Evolutionary conservation across 345 rosid genomes (phyloP).

Genomic region (Firmiana major): DNA sequence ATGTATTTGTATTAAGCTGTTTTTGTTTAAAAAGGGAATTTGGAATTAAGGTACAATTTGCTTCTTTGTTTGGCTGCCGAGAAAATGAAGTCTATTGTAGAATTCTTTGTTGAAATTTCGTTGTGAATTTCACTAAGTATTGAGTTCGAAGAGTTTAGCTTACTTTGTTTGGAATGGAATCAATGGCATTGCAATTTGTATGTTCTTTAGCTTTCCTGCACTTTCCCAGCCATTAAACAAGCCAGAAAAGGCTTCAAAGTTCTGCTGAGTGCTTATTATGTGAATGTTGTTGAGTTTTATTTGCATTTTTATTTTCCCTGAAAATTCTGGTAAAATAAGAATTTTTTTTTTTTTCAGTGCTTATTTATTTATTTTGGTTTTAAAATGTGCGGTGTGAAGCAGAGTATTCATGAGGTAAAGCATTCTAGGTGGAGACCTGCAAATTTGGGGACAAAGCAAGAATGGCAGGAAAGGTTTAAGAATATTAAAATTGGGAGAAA

Average conservation of each 20-base stretch:
- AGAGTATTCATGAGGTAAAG: constrained; percentile 58
- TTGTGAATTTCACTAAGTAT: background rate
- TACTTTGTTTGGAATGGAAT: background rate
- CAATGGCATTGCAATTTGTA: background rate
- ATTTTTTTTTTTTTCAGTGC: background rate
- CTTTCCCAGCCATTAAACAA: background rate
- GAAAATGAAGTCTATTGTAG: no score
- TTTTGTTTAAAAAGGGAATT: background rate
- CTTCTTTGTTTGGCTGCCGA: constrained; percentile 15
- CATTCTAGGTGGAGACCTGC: constrained; percentile 58
- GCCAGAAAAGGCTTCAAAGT: background rate
- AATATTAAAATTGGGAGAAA: constrained; percentile 64
- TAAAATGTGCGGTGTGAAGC: constrained; percentile 2
- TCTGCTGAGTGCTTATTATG: background rate
- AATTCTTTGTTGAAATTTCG: background rate
- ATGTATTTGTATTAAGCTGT: background rate
- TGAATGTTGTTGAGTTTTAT: background rate
- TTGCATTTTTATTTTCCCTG: background rate
- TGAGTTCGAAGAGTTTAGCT: constrained; percentile 1
- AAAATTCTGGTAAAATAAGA: background rate
- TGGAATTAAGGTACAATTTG: background rate
- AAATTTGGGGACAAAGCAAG: constrained; percentile 57
- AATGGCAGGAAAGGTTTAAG: constrained; percentile 81
- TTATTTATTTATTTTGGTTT: background rate
- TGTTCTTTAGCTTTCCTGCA: background rate